Percentiles rank a stretch among this genome's conserved stretches.
These are phyloP conservation scores for Acer negundo DNA, from an alignment of 345 rosid species.

Conservation along the genomic window DNA sequence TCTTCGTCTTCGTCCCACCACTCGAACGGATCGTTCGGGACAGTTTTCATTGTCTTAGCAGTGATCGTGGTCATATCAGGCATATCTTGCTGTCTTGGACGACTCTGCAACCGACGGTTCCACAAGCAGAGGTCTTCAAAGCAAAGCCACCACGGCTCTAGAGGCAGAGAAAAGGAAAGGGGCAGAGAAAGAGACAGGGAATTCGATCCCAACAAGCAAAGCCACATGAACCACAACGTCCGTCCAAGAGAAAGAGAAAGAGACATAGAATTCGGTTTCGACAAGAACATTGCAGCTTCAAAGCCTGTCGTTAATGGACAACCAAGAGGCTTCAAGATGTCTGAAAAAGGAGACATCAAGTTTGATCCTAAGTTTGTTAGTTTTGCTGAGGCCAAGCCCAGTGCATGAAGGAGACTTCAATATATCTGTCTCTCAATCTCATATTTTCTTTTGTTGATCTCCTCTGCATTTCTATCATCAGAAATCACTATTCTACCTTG, in stretches of 20 bases:
- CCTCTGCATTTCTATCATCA: background rate
- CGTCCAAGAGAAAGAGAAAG: slow-evolving; percentile 30
- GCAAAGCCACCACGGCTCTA: background rate
- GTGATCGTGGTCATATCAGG: slow-evolving; percentile 56
- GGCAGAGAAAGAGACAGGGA: slow-evolving; percentile 25
- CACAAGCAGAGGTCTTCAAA: slow-evolving; percentile 21
- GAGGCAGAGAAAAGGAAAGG: background rate
- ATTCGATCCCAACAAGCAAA: slow-evolving; percentile 34
- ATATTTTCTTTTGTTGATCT: background rate
- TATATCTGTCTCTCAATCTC: background rate
- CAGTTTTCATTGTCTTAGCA: slow-evolving; percentile 62
- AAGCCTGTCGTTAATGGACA: slow-evolving; percentile 28
- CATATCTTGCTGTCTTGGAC: slow-evolving; percentile 60
- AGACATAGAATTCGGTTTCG: slow-evolving; percentile 33
- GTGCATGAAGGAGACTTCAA: slow-evolving; percentile 13
- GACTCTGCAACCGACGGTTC: slow-evolving; percentile 44
- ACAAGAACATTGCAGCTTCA: slow-evolving; percentile 29
- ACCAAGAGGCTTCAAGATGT: slow-evolving; percentile 29
- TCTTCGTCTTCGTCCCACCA: slow-evolving; percentile 36
- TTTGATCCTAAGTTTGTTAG: slow-evolving; percentile 18
- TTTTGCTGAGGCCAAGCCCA: slow-evolving; percentile 15
- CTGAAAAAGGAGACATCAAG: slow-evolving; percentile 16
- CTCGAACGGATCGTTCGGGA: slow-evolving; percentile 68
- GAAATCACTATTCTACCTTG: background rate
- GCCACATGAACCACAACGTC: slow-evolving; percentile 10